These are phyloP conservation scores for Umbilicus rupestris DNA, from an alignment of 164 flowering plant species.

Conservation along the genomic window DNA sequence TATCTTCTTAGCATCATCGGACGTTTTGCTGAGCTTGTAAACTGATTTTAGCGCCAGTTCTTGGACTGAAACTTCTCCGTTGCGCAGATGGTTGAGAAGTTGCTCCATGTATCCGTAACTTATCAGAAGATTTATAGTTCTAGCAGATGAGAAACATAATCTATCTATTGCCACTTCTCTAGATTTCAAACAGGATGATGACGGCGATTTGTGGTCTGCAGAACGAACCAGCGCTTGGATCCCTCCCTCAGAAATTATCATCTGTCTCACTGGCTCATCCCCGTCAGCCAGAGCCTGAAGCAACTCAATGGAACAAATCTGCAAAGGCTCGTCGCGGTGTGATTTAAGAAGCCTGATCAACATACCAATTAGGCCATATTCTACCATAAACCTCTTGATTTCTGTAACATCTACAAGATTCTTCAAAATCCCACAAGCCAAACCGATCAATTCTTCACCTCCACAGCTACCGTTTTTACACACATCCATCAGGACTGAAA, in stretches of 20 bases:
- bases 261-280: conserved; percentile 36
- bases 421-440: conserved; percentile 58
- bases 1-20: conserved; percentile 61
- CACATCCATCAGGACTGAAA: conserved; percentile 49
- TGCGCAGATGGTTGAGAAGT: conserved; percentile 34
- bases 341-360: conserved; percentile 39
- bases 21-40: conserved; percentile 34
- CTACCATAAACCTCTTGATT: conserved; percentile 72
- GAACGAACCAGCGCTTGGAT: conserved; percentile 34
- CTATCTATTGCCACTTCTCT: conserved; percentile 46
- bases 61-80: conserved; percentile 54
- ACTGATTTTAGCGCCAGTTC: conserved; percentile 59
- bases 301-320: conserved; percentile 47
- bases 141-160: conserved; percentile 39
- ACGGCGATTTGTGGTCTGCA: conserved; percentile 47
- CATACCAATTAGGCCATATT: conserved; percentile 49
- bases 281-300: conserved; percentile 49
- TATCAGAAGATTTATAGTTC: conserved; percentile 25
- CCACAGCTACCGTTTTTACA: conserved; percentile 26
- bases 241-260: conserved; percentile 53
- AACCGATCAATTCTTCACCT: conserved; percentile 39
- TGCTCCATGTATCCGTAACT: conserved; percentile 45
- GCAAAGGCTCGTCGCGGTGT: conserved; percentile 40
- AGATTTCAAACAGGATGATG: conserved; percentile 34
- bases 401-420: conserved; percentile 79